Percentiles rank a stretch among this genome's conserved stretches.
Conservation (phyloP, 306 rosid genomes). For the Inga oerstediana region DNA sequence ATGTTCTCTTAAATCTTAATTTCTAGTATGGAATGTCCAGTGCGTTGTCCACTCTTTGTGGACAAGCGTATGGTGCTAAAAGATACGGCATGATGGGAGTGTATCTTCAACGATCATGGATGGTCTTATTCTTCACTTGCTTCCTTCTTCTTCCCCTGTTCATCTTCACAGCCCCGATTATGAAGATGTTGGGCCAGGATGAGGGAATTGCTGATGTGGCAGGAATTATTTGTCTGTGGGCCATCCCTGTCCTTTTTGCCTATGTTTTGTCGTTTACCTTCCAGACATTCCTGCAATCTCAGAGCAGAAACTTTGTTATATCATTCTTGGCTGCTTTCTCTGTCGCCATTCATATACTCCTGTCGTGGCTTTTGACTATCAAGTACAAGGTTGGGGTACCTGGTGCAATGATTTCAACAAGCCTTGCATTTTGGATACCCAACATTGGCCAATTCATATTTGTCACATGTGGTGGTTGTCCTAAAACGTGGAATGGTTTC, state of each 20-base stretch:
- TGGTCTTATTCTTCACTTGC: slow-evolving; percentile 26
- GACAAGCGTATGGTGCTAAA: slow-evolving; percentile 55
- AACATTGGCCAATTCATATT: background rate
- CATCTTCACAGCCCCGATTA: slow-evolving; percentile 46
- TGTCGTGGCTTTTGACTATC: background rate
- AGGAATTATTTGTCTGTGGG: slow-evolving; percentile 45
- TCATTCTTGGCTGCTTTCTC: background rate
- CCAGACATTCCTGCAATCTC: background rate
- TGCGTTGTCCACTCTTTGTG: slow-evolving; percentile 33
- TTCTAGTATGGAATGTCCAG: slow-evolving; percentile 50
- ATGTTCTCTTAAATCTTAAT: background rate
- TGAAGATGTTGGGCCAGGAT: slow-evolving; percentile 38
- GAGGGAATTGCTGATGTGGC: slow-evolving; percentile 41
- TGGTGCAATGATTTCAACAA: background rate
- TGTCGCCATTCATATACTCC: background rate
- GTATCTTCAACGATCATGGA: slow-evolving; percentile 65
- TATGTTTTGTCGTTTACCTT: slow-evolving; percentile 34
- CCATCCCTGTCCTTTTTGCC: slow-evolving; percentile 37
- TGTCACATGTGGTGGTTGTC: background rate
- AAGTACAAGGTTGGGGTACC: background rate
- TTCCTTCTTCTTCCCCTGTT: slow-evolving; percentile 43
- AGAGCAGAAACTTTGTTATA: background rate
- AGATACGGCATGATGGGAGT: slow-evolving; percentile 59
- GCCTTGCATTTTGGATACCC: background rate
- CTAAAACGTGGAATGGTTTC: background rate